A percentile compares a stretch with the other conserved stretches of the same genome.
Conservation (phyloP, 1,139 yeast species). For the Wickerhamiella pararugosa region DNA sequence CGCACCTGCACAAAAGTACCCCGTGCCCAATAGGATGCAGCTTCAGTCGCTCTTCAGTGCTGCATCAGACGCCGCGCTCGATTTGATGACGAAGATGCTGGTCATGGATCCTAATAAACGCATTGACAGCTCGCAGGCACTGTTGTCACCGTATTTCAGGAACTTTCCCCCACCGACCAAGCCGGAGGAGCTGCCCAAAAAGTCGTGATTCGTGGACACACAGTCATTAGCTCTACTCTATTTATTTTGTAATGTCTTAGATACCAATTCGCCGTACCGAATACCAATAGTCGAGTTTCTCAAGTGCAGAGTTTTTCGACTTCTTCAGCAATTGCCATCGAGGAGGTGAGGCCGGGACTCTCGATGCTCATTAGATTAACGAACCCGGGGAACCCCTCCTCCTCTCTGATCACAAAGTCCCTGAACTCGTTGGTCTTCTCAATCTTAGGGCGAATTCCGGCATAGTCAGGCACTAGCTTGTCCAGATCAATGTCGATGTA, state of each 20-base stretch:
- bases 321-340: constrained; percentile 68
- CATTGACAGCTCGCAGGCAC: constrained; percentile 49
- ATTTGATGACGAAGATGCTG: constrained; percentile 58
- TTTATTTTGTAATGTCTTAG: too few species aligned
- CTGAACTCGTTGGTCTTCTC: constrained; percentile 37
- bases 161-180: constrained; percentile 68
- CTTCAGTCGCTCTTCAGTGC: constrained; percentile 76
- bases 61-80: constrained; percentile 76
- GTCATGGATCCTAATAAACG: constrained; percentile 66
- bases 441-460: constrained; percentile 75
- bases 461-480: constrained; percentile 50
- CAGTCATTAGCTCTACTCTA: too few species aligned
- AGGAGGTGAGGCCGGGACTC: constrained; percentile 75
- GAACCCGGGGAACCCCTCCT: constrained; percentile 60
- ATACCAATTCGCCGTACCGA: too few species aligned
- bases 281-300: neutral
- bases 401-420: constrained; percentile 58
- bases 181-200: constrained; percentile 53
- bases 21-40: constrained; percentile 74
- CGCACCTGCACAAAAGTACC: constrained; percentile 35
- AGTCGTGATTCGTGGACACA: constrained; percentile 9
- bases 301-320: constrained; percentile 34
- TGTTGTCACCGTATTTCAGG: constrained; percentile 51
- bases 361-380: constrained; percentile 72
- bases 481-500: constrained; percentile 40